Base-by-base conservation (phyloP, 495 filamentous ascomycete genomes). In the Penicillium herquei region DNA sequence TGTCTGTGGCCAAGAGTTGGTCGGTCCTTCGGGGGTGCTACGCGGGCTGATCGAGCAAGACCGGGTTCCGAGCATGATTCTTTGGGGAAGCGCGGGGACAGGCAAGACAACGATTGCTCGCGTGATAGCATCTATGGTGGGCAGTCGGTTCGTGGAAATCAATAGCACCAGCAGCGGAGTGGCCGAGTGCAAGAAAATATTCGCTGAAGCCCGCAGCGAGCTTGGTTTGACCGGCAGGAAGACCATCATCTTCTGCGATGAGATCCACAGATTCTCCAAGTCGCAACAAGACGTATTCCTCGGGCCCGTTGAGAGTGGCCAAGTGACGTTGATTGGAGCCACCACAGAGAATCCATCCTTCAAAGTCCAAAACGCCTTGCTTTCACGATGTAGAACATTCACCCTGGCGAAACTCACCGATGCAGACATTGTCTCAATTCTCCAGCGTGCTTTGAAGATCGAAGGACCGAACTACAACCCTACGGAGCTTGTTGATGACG, bases 291-390 rank as follows among this genome's bases (percentile, higher is more conserved):
- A 98, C 73, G 90, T 96, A 2, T 98, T 98, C 59, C 71, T 98
- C 8, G 91, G 89, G 5, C 92, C 93, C 0, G 94, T 98, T 3
- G 94, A 98, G 65, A 86, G 87, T 9, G 94, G 94, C 8, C 87
- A 89, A 33, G 85, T 98, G 60, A 96, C 91, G 7, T 78, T 98
- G 39, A 96, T 97, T 57, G 94, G 92, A 26, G 94, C 94, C 26
- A 98, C 94, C 8, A 98, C 94, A 3, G 94, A 98, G 67, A 98
- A 98, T 65, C 94, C 94, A 0, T 90, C 86, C 18, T 98, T 98
- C 77, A 96, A 96, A 66, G 84, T 98, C 41, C 88, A 96, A 63
- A 87, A 84, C 56, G 91, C 94, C 1, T 78, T 98, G 33, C 78
- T 97, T 11, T 96, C 91, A 35, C 81, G 94, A 37, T 97, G 93